Evolutionary conservation across 768 basidiomycete genomes (phyloP), one percentile per base, ranked within the genome.

Genomic region (Boletus reticulatus): DNA sequence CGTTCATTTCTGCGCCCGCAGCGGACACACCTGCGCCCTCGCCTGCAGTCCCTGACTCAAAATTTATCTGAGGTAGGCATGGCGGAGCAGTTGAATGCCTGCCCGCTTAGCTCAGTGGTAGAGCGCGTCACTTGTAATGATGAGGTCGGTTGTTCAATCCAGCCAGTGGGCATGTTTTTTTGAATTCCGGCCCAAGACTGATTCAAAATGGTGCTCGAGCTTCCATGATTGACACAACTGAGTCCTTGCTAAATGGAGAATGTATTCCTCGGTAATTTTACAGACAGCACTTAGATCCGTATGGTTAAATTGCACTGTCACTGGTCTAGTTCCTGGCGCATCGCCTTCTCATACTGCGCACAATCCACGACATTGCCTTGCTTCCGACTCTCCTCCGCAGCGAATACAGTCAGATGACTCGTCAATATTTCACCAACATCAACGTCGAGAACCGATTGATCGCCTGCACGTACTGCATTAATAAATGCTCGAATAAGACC

Each of bases 341-440:
- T 75, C 37, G 69, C 66, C 56, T 70, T 73, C 72, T 88, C 89
- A 65, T 88, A 92, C 63, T 82, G 78, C 17, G 65, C 76, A 63
- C 84, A 89, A 66, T 91, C 81, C 1, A 94, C 80, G 12, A 93
- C 84, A 11, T 64, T 76, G 14, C 87, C 89, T 59, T 89, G 81
- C 53, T 69, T 78, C 59, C 92, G 76, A 60, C 89, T 89, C 56
- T 81, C 76, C 76, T 94, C 92, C 38, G 91, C 91, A 53, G 93
- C 93, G 73, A 95, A 94, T 34, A 93, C 90, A 2, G 88, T 85
- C 63, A 95, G 67, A 71, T 94, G 92, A 59, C 85, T 89, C 67
- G 79, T 84, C 54, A 94, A 70, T 17, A 92, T 81, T 50, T 92
- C 89, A 9, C 75, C 74, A 1, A 89, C 75, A 60, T 82, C 75